These are phyloP conservation scores for Cryptosporidium muris DNA, from an alignment of 169 alveolate species.

Conservation along the genomic window DNA sequence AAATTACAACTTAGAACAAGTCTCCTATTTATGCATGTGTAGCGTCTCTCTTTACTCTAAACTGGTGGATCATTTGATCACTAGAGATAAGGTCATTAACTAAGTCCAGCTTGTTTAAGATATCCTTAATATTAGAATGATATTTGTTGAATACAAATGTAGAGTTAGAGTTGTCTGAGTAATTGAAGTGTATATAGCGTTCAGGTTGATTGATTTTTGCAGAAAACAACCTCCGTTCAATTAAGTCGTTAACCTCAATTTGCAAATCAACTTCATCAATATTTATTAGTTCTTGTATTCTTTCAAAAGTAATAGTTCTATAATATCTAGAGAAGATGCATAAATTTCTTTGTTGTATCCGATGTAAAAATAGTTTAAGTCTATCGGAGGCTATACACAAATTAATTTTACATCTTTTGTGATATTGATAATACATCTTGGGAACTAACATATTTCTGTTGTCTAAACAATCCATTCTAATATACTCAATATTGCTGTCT, in stretches of 20 bases:
- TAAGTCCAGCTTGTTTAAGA: slow-evolving; percentile 39
- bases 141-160: slow-evolving; percentile 17
- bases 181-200: slow-evolving; percentile 11
- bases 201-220: slow-evolving; percentile 65
- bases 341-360: slow-evolving; percentile 63
- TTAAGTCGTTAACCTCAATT: slow-evolving; percentile 32
- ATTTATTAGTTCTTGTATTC: slow-evolving; percentile 56
- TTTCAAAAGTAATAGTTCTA: slow-evolving; percentile 41
- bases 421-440: slow-evolving; percentile 28
- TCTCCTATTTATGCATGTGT: background rate
- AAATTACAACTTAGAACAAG: too few species aligned
- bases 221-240: slow-evolving; percentile 35
- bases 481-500: background rate
- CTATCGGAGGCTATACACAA: slow-evolving; percentile 17
- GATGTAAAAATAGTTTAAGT: slow-evolving; percentile 38
- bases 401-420: slow-evolving; percentile 63
- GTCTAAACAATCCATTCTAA: background rate
- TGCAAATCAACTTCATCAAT: slow-evolving; percentile 45
- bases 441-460: background rate
- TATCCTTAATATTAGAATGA: slow-evolving; percentile 20
- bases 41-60: background rate
- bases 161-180: background rate
- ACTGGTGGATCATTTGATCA: slow-evolving; percentile 55
- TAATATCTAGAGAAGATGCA: slow-evolving; percentile 28
- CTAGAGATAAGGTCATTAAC: slow-evolving; percentile 50